Conservation (phyloP, 768 basidiomycete species). For the Termitomyces sp. region DNA sequence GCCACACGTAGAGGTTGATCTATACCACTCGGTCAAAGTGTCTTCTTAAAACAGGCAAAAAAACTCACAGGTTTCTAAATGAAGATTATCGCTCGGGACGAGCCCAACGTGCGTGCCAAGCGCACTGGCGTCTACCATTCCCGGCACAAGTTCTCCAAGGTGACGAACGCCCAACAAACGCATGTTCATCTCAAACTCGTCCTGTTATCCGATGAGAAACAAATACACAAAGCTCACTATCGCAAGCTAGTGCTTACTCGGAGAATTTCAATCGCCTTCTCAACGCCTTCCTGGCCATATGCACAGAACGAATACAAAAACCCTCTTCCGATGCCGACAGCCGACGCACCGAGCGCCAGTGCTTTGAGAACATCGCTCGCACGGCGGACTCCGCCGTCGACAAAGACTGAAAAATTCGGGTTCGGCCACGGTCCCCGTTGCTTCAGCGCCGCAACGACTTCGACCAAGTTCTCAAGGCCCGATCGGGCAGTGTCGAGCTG, state of each 20-base stretch:
- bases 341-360: not conserved
- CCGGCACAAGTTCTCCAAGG: slow-evolving; percentile 70
- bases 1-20: not conserved
- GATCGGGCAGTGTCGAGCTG: not conserved
- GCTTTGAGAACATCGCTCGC: not conserved
- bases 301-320: too few relatives aligned
- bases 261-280: too few relatives aligned
- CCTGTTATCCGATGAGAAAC: too few relatives aligned
- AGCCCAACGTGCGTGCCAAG: not conserved
- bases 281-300: too few relatives aligned
- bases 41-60: not conserved
- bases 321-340: not conserved
- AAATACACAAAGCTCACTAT: too few relatives aligned
- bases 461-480: not conserved
- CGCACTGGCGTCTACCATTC: slow-evolving; percentile 73
- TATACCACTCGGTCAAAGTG: not conserved
- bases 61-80: not conserved
- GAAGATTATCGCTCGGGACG: not conserved
- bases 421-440: not conserved
- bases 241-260: too few relatives aligned
- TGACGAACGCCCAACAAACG: slow-evolving; percentile 80
- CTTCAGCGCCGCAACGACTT: not conserved
- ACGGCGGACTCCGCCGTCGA: not conserved
- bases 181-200: slow-evolving; percentile 92
- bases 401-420: not conserved